These are phyloP conservation scores for Microdochium trichocladiopsis DNA, from an alignment of 2,329 filamentous ascomycete species.

Conservation along the genomic window DNA sequence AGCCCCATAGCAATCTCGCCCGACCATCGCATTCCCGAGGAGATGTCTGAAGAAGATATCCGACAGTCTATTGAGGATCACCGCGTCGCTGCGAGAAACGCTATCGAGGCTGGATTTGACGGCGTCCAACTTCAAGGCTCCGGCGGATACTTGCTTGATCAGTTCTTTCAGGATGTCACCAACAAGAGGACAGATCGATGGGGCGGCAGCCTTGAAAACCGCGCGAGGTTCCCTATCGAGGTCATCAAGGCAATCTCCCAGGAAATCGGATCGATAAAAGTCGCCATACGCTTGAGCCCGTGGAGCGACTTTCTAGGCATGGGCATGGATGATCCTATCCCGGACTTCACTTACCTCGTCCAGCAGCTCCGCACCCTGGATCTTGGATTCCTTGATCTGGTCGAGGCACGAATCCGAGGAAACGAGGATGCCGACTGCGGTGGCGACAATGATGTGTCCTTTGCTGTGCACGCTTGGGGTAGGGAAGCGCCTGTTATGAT, in stretches of 20 bases:
- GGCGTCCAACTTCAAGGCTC: slow-evolving; percentile 19
- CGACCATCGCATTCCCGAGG: slow-evolving; percentile 8
- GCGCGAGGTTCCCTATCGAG: slow-evolving; percentile 37
- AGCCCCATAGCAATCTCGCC: slow-evolving; percentile 11
- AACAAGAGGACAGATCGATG: slow-evolving; percentile 15
- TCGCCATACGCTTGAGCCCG: not conserved
- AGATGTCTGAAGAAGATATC: slow-evolving; percentile 11
- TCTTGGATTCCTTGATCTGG: slow-evolving; percentile 54
- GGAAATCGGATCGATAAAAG: not conserved
- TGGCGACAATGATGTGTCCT: not conserved
- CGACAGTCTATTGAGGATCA: slow-evolving; percentile 4
- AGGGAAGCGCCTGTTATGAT: slow-evolving; percentile 33
- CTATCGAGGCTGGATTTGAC: slow-evolving; percentile 15
- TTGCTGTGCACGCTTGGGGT: slow-evolving; percentile 4
- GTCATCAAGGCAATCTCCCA: slow-evolving; percentile 21
- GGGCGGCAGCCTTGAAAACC: slow-evolving; percentile 25
- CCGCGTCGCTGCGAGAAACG: slow-evolving; percentile 9
- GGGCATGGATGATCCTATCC: slow-evolving; percentile 53
- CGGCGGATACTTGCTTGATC: slow-evolving; percentile 20
- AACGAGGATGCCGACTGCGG: slow-evolving; percentile 20
- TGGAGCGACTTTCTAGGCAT: slow-evolving; percentile 25
- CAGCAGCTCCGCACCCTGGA: slow-evolving; percentile 39
- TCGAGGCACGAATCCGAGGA: slow-evolving; percentile 49
- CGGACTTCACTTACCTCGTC: slow-evolving; percentile 56
- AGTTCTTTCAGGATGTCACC: slow-evolving; percentile 17